Conservation (phyloP, 2,329 filamentous ascomycete genomes). For the Colletotrichum sp. region DNA sequence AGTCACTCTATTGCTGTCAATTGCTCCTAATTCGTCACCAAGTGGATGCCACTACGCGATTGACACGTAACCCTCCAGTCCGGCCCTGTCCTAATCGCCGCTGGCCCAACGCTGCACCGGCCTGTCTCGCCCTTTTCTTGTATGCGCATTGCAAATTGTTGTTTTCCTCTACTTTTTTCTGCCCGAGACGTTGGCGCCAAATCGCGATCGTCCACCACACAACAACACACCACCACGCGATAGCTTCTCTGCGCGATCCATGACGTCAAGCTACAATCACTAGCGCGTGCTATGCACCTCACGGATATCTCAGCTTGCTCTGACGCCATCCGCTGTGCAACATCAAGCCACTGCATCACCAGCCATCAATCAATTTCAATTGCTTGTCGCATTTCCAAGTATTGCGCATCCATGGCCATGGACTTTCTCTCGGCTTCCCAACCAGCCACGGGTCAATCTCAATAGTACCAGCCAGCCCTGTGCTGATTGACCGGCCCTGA, state of each 20-base stretch:
- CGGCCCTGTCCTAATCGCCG: not conserved
- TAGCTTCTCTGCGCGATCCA: constrained; percentile 1
- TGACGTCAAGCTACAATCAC: constrained; percentile 15
- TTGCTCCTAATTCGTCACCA: constrained; percentile 9
- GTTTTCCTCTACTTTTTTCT: not conserved
- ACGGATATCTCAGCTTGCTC: not conserved
- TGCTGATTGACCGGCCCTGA: not conserved
- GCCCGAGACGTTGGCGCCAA: not conserved
- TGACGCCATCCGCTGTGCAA: constrained; percentile 16
- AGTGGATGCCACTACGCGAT: constrained; percentile 15
- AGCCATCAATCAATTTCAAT: not conserved
- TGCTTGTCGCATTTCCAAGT: not conserved
- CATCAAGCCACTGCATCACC: constrained; percentile 20
- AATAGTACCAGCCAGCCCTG: not conserved
- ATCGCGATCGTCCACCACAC: not conserved
- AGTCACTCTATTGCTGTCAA: constrained; percentile 3
- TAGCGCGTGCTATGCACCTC: constrained; percentile 1
- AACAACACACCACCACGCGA: not conserved
- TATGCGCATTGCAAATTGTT: not conserved
- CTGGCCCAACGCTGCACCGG: not conserved
- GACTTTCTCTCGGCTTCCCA: not conserved
- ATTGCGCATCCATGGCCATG: not conserved
- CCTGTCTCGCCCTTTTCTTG: not conserved
- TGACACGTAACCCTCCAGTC: constrained; percentile 15
- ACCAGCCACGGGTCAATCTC: not conserved